Base-by-base conservation (phyloP, 106 monocot genomes). In the Ottelia alismoides region DNA sequence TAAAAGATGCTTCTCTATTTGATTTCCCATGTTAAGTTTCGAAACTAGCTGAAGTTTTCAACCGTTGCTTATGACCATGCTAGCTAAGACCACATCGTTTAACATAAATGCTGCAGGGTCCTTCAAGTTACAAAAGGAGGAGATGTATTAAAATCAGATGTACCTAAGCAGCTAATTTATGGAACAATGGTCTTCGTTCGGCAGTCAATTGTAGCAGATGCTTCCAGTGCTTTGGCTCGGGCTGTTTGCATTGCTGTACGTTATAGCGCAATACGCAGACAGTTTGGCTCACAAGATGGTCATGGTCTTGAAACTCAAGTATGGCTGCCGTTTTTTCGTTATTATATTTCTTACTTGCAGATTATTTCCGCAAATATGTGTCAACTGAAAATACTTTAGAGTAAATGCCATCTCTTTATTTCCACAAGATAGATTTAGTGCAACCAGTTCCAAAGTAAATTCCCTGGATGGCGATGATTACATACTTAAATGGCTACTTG, bases 161-260 rank as follows among this genome's bases (percentile, higher is more conserved):
- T 96, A 46, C 94, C 94, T 28, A 76, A 70, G 60, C 94, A 96
- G 59, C 65, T 96, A 30, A 55, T 82, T 51, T 96, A 96, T 70
- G 84, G 88, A 25, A 96, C 88, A 53, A 96, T 96, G 94, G 94
- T 96, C 47, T 96, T 47, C 70, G 94, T 96, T 23, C 84, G 94
- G 23, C 88, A 96, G 68, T 25, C 84, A 23, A 96, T 96, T 72
- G 88, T 96, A 1, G 43, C 73, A 27, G 88, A 89, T 70, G 88
- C 94, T 28, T 96, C 94, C 28, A 74, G 57, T 62, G 81, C 88
- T 69, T 67, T 96, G 27, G 88, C 94, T 52, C 75, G 78, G n/a
- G 94, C 88, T 47, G 73, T 72, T 78, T 88, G 88, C 62, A 88
- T 96, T 78, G 94, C 94, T 47, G 76, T 69, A 12, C 73, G 94